These are phyloP conservation scores for Cryphonectria carpinicola DNA, from an alignment of 2,329 filamentous ascomycete genomes.

Conservation along the genomic window DNA sequence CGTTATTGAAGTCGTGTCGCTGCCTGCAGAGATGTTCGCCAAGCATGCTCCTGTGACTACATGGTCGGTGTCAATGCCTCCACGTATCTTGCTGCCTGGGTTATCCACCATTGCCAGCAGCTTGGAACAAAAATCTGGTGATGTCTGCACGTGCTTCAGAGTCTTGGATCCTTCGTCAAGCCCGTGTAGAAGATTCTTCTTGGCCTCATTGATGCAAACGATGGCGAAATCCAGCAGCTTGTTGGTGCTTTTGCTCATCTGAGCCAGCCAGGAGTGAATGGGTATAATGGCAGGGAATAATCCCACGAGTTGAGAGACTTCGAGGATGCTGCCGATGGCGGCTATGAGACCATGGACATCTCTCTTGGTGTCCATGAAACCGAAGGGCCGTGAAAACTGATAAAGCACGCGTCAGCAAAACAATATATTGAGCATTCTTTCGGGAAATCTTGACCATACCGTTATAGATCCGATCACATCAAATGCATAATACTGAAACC, in stretches of 20 bases:
- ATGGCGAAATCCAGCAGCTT: neutral
- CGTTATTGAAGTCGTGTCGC: conserved; percentile 53
- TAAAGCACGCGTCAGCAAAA: conserved; percentile 56
- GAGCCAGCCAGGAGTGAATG: neutral
- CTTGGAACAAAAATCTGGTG: conserved; percentile 46
- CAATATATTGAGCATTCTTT: neutral
- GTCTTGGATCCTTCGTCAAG: neutral
- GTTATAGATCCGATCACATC: conserved; percentile 59
- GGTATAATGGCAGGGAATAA: neutral
- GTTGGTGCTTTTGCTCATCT: neutral
- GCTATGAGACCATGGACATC: conserved; percentile 55
- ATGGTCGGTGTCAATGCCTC: neutral
- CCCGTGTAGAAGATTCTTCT: conserved; percentile 15
- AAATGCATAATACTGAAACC: conserved; percentile 53
- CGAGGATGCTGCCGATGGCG: conserved; percentile 33
- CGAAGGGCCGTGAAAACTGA: conserved; percentile 49
- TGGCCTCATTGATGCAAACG: conserved; percentile 12
- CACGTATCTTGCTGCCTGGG: conserved; percentile 43
- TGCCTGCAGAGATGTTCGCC: conserved; percentile 43
- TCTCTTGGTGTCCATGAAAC: conserved; percentile 49
- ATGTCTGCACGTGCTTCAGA: conserved; percentile 24
- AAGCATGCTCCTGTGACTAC: conserved; percentile 29
- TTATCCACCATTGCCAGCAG: conserved; percentile 44
- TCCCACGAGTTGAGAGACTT: neutral
- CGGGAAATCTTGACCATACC: neutral